phyloP scores from a whole-genome alignment of 139 green algal species.

The Chlorella sp. region DNA sequence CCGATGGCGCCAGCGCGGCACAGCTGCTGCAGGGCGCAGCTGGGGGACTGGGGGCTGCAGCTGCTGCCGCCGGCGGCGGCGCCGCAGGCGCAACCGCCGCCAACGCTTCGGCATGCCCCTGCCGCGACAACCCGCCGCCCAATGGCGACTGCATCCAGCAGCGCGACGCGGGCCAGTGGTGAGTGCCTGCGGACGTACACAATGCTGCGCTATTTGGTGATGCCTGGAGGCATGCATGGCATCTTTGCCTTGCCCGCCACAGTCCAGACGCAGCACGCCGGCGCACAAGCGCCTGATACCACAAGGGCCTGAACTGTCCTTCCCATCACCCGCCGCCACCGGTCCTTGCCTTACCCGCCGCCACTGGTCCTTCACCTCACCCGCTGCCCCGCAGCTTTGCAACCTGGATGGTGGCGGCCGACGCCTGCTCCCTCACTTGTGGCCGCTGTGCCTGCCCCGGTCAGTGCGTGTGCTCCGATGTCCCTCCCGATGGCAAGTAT shows the following conservation, averaged over 20 bases:
- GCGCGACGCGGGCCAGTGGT: slow-evolving; percentile 18
- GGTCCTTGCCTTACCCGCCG: no score
- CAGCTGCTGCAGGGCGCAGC: no score
- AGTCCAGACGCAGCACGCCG: no score
- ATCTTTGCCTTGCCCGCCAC: no score
- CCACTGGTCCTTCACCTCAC: no score
- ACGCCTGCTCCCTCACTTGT: slow-evolving; percentile 4
- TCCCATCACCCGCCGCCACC: no score
- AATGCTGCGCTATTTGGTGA: background rate
- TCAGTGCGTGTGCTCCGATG: slow-evolving; percentile 10
- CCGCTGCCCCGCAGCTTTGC: slow-evolving; percentile 10
- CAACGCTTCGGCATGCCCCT: background rate
- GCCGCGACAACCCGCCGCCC: background rate
- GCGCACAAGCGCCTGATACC: no score
- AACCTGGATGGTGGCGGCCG: background rate
- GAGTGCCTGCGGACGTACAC: background rate
- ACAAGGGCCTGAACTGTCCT: no score
- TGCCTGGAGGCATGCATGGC: no score
- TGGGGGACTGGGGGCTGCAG: no score
- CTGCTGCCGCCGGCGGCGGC: background rate
- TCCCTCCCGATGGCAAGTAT: background rate
- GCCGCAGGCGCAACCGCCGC: background rate
- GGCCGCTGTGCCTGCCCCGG: slow-evolving; percentile 17
- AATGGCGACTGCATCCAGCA: background rate
- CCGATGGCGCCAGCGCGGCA: background rate